phyloP scores from a whole-genome alignment of 192 early-diverging fungal genomes.

The Coemansia sp. region DNA sequence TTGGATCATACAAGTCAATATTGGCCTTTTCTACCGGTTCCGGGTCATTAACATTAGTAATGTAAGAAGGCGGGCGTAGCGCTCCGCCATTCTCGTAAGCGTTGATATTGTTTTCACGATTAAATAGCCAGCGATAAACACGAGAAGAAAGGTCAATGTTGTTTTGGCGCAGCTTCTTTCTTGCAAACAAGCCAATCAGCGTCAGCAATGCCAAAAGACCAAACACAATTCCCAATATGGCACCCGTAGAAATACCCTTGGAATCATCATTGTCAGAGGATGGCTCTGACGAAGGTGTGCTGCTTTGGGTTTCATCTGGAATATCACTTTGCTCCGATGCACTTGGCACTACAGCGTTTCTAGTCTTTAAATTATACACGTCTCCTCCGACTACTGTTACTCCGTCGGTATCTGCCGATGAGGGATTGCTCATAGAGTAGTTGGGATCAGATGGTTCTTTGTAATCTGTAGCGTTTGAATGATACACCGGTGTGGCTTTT shows the following conservation, averaged over 20 bases:
- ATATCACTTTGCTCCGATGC: not conserved
- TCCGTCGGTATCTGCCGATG: not conserved
- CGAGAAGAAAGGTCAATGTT: not conserved
- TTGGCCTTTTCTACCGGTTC: too few relatives aligned
- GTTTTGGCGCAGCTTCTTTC: constrained; percentile 4
- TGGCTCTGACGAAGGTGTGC: not conserved
- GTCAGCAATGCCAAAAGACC: not conserved
- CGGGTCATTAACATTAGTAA: not conserved
- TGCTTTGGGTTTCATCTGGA: not conserved
- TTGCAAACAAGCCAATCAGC: not conserved
- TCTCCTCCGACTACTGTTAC: constrained; percentile 33
- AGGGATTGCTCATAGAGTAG: constrained; percentile 37
- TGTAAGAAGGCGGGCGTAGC: not conserved
- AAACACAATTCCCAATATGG: not conserved
- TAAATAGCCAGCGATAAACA: not conserved
- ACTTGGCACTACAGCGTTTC: not conserved
- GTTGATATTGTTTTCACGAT: not conserved
- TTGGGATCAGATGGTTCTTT: constrained; percentile 27
- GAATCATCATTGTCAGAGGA: not conserved
- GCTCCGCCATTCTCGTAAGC: not conserved
- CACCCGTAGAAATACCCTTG: not conserved
- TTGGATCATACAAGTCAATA: too few relatives aligned
- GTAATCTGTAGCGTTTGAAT: constrained; percentile 32
- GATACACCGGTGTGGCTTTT: constrained; percentile 29
- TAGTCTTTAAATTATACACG: constrained; percentile 16